Evolutionary conservation across 805 yeast species (phyloP).

Genomic region (Kurtzmaniella fragi): DNA sequence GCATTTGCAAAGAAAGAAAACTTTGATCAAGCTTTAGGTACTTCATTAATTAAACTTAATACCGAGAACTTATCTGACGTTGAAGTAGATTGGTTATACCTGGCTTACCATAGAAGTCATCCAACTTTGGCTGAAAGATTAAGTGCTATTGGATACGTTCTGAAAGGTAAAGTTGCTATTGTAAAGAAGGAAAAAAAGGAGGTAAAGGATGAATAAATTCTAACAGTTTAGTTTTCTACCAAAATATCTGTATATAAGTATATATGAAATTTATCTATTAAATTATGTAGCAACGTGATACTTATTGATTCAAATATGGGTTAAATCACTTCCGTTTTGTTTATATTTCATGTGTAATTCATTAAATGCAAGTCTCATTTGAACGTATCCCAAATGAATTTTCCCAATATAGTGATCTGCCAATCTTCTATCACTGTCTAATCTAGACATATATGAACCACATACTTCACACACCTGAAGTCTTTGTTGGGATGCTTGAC

Average conservation of each 20-base stretch:
- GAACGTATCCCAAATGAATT: slow-evolving; percentile 76
- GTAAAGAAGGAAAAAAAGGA: slow-evolving; percentile 12
- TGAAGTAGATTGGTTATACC: slow-evolving; percentile 85
- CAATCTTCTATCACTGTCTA: slow-evolving; percentile 82
- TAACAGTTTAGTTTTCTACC: no score
- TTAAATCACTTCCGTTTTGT: not conserved
- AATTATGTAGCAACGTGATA: not conserved
- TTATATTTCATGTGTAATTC: slow-evolving; percentile 21
- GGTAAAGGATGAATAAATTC: not conserved
- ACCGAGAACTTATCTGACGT: slow-evolving; percentile 79
- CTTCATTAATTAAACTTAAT: slow-evolving; percentile 69
- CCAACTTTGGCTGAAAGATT: slow-evolving; percentile 91
- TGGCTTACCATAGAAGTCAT: slow-evolving; percentile 85
- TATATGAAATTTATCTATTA: no score
- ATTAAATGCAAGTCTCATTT: slow-evolving; percentile 57
- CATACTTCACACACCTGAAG: slow-evolving; percentile 86
- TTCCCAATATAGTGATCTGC: slow-evolving; percentile 91
- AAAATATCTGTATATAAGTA: no score
- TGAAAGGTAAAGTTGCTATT: slow-evolving; percentile 27
- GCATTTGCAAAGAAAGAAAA: slow-evolving; percentile 75
- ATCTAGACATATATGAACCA: slow-evolving; percentile 79
- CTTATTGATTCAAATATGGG: not conserved
- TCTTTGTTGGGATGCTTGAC: slow-evolving; percentile 85
- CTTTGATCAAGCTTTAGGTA: slow-evolving; percentile 59
- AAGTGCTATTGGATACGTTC: slow-evolving; percentile 56